Conservation (phyloP, 2,329 filamentous ascomycete genomes). For the Gaeumannomyces sp. region DNA sequence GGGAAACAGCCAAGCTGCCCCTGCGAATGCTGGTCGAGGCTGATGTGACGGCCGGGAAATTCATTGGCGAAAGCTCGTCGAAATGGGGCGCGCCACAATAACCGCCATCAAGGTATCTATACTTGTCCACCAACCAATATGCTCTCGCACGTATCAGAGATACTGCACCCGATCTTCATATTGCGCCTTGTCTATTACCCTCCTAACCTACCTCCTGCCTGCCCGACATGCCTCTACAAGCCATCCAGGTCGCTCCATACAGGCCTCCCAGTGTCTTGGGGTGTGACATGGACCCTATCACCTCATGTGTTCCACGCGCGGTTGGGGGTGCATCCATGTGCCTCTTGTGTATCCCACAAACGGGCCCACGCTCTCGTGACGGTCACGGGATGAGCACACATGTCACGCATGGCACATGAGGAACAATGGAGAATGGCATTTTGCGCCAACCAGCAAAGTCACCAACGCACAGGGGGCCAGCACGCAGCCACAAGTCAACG, state of each 20-base stretch:
- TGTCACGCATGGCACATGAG: neutral
- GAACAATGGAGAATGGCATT: conserved; percentile 1
- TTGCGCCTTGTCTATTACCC: neutral
- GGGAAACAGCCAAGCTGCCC: neutral
- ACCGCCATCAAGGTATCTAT: neutral
- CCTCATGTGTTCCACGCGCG: neutral
- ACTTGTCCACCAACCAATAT: neutral
- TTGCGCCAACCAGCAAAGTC: neutral
- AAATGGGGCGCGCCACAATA: neutral
- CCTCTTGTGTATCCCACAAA: neutral
- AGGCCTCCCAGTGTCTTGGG: neutral
- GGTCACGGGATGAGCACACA: neutral
- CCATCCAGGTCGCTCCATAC: neutral
- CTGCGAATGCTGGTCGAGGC: neutral
- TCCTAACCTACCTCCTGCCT: neutral
- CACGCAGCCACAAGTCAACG: neutral
- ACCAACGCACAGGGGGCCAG: neutral
- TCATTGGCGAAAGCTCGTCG: neutral
- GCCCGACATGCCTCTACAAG: neutral
- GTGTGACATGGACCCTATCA: neutral
- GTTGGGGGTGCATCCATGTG: neutral
- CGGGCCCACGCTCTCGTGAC: neutral
- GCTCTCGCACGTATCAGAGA: neutral
- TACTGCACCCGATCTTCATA: neutral
- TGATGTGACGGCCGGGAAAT: neutral